Evolutionary conservation across 768 basidiomycete species (phyloP), one percentile per base, ranked within the genome.

Genomic region (Xerocomus brunneocitrinus): DNA sequence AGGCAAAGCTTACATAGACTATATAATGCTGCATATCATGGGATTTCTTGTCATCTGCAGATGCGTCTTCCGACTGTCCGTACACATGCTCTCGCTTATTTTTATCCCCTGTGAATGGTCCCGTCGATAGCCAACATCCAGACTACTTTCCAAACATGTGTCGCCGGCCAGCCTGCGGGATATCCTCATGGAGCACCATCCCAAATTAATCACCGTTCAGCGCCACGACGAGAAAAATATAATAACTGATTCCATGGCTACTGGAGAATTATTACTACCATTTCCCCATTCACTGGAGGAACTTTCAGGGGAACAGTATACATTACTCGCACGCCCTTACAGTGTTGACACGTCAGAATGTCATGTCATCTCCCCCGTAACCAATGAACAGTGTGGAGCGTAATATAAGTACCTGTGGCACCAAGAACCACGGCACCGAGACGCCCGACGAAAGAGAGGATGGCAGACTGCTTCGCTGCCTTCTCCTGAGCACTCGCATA

Each of bases 401-500:
- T 52, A 42, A 50, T 52, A 56, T 75, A 78, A 58, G 79, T 60
- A 47, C 73, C 77, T 54, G 68, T 70, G 61, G 70, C 71, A 41
- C 77, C 75, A 58, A 79, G 57, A 50, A 73, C 59, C 43, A 67
- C 68, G 55, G 77, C 71, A 50, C 79, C 79, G 60, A 75, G 64
- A 76, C 79, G 79, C 24, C 77, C 79, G 13, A 77, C 64, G 47
- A 69, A 65, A 48, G 73, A 68, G 56, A 98, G 73, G 49, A 90
- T 76, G 30, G 66, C 69, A n/a, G 79, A 74, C 73, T 99, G 95
- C 66, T 77, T 73, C 55, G 71, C 75, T 52, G 87, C 87, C 69
- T 83, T 85, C 65, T 75, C 77, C 67, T 81, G 80, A 22, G 87
- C 95, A 47, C 83, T 84, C 52, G 85, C 83, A 67, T 99, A 99